phyloP scores from a whole-genome alignment of 2,329 filamentous ascomycete species.

The Claviceps fusiformis region DNA sequence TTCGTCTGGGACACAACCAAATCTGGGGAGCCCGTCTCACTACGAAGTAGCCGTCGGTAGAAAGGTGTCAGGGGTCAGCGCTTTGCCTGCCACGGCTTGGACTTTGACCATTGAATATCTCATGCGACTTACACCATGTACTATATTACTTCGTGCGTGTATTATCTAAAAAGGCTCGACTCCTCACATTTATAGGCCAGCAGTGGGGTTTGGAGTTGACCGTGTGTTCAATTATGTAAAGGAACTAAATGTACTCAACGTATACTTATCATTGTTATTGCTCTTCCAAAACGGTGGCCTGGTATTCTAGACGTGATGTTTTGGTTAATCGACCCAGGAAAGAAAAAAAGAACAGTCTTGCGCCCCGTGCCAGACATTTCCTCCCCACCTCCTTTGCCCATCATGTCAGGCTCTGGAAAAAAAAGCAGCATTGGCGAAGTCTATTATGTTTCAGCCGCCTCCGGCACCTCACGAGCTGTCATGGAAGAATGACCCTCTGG shows the following conservation, averaged over 20 bases:
- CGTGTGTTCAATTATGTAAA: constrained; percentile 1
- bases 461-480: background rate
- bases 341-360: background rate
- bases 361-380: background rate
- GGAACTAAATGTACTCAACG: constrained; percentile 7
- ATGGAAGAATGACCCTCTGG: background rate
- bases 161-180: background rate
- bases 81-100: too few species aligned
- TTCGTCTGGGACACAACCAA: constrained; percentile 21
- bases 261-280: constrained; percentile 7
- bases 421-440: background rate
- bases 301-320: background rate
- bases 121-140: background rate
- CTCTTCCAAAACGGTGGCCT: constrained; percentile 4
- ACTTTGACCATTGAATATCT: background rate
- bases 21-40: constrained; percentile 2
- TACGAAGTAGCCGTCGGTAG: background rate
- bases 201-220: constrained; percentile 1
- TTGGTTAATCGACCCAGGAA: background rate
- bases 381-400: background rate
- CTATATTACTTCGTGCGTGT: background rate
- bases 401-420: background rate
- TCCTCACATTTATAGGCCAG: background rate
- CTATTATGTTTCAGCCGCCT: background rate
- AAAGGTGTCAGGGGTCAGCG: background rate